Evolutionary conservation across 352 stramenopile species (phyloP).

Genomic region (Thraustotheca clavata): DNA sequence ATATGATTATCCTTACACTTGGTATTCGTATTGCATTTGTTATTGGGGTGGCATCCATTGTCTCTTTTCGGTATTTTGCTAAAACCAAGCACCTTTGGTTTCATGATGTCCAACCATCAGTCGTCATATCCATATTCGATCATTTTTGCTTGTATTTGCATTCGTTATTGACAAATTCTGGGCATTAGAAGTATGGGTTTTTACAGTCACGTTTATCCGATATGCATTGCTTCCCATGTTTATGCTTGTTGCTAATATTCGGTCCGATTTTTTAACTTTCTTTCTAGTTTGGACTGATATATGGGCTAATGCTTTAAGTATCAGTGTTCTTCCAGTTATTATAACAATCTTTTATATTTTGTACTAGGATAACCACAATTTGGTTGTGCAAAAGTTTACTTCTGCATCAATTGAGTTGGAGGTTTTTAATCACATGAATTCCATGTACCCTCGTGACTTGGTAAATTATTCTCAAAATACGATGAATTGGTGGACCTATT

Average conservation of each 20-base stretch:
- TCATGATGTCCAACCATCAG: conserved; percentile 11
- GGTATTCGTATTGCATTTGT: neutral
- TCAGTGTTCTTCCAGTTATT: neutral
- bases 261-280: neutral
- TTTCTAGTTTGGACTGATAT: conserved; percentile 12
- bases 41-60: neutral
- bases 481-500: conserved; percentile 13
- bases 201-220: neutral
- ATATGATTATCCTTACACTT: neutral
- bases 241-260: neutral
- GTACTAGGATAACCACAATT: neutral
- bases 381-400: neutral
- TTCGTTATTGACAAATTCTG: neutral
- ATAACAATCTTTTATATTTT: neutral
- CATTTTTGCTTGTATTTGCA: neutral
- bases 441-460: neutral
- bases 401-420: neutral
- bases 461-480: neutral
- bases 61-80: neutral
- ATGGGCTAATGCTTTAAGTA: neutral
- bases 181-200: neutral
- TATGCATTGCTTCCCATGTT: conserved; percentile 6
- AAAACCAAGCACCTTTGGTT: neutral
- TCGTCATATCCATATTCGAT: conserved; percentile 2
- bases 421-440: neutral